phyloP scores from a whole-genome alignment of 495 filamentous ascomycete species.

The Xylaria flabelliformis region DNA sequence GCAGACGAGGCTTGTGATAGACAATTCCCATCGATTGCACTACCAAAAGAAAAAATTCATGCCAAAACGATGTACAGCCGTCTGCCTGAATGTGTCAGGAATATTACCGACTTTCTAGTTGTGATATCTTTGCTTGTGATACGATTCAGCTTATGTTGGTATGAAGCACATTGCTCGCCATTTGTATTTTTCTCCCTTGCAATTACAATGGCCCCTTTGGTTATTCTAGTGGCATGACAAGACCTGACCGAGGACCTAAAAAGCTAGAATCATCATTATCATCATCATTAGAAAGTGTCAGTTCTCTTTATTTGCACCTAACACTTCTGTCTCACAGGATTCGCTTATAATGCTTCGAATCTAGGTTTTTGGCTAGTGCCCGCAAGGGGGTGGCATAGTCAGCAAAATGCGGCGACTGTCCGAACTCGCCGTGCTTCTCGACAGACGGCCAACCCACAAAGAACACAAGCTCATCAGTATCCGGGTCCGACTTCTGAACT shows the following conservation, averaged over 20 bases:
- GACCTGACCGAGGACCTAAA: neutral
- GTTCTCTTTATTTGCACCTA: conserved; percentile 4
- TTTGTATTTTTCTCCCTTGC: neutral
- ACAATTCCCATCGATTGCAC: conserved; percentile 43
- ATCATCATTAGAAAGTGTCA: neutral
- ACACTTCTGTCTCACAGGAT: conserved; percentile 33
- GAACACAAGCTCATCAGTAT: conserved; percentile 58
- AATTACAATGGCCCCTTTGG: neutral
- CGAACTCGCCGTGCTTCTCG: conserved; percentile 54
- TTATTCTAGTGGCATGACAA: neutral
- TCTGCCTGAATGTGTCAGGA: neutral
- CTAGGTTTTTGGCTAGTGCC: conserved; percentile 40
- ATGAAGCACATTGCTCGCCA: neutral
- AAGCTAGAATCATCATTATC: neutral
- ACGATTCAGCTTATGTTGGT: neutral
- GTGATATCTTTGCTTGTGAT: conserved; percentile 11
- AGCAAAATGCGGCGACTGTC: conserved; percentile 43
- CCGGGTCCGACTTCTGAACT: conserved; percentile 50
- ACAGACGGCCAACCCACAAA: conserved; percentile 58
- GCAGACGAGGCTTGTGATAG: conserved; percentile 38
- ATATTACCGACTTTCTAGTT: neutral
- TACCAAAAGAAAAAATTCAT: conserved; percentile 30
- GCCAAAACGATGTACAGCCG: conserved; percentile 14
- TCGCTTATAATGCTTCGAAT: conserved; percentile 55
- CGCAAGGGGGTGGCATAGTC: conserved; percentile 46